Evolutionary conservation across 441 rosid genomes (phyloP).

Genomic region (Adansonia rubrostipa): DNA sequence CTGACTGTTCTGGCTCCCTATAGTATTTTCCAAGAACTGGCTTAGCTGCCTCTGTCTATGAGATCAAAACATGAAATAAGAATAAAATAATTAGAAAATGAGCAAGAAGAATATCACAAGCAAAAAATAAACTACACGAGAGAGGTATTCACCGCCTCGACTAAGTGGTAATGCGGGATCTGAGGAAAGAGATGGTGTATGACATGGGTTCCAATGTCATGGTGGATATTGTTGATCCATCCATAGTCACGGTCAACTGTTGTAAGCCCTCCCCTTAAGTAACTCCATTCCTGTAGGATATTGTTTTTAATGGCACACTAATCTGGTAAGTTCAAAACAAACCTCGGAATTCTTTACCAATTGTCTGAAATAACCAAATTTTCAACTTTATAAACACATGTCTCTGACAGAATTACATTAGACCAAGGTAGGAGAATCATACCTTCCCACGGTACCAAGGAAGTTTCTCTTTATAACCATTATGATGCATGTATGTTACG

Average conservation of each 20-base stretch:
- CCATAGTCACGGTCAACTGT: conserved; percentile 77
- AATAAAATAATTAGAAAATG: neutral
- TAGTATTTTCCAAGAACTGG: conserved; percentile 68
- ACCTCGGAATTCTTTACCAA: neutral
- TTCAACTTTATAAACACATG: neutral
- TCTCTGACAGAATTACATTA: neutral
- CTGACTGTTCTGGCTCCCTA: conserved; percentile 57
- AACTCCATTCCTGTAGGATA: conserved; percentile 65
- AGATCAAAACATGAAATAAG: neutral
- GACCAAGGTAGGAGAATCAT: conserved; percentile 14
- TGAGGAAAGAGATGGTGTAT: conserved; percentile 76
- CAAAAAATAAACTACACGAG: neutral
- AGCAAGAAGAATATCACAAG: neutral
- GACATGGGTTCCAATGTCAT: conserved; percentile 76
- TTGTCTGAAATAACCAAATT: neutral
- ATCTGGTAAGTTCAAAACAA: neutral
- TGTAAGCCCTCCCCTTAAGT: conserved; percentile 75
- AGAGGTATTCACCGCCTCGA: conserved; percentile 57
- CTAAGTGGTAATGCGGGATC: conserved; percentile 70
- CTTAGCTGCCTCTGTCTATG: conserved; percentile 67
- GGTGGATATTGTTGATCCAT: conserved; percentile 68
- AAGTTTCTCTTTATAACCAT: conserved; percentile 61
- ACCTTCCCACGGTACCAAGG: conserved; percentile 81
- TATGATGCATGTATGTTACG: conserved; percentile 70
- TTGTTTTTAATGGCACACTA: neutral